Conservation (phyloP, 2,329 filamentous ascomycete genomes). For the Alternaria angustiovoidea region DNA sequence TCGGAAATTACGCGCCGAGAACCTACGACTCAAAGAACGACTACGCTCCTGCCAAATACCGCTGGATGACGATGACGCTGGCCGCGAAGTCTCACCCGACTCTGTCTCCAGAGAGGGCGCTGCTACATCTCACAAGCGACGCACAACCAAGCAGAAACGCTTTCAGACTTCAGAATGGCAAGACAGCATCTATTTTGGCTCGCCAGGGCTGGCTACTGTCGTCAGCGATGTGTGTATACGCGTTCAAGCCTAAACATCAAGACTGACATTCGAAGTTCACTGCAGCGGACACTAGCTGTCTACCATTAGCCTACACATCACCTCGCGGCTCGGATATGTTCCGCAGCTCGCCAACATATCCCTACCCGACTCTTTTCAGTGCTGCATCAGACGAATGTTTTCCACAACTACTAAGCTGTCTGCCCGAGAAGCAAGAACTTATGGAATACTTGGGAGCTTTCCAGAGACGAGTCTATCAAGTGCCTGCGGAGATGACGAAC, state of each 20-base stretch:
- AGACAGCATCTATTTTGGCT: conserved; percentile 60
- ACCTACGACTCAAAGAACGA: conserved; percentile 55
- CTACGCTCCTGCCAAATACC: conserved; percentile 46
- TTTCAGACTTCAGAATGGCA: conserved; percentile 52
- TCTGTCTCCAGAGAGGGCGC: conserved; percentile 31
- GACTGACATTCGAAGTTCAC: conserved; percentile 53
- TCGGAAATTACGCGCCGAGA: conserved; percentile 56
- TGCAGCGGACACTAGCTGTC: conserved; percentile 47
- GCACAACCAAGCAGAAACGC: conserved; percentile 42
- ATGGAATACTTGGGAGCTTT: conserved; percentile 53
- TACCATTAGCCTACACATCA: conserved; percentile 55
- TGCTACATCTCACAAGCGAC: conserved; percentile 32
- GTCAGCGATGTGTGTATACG: conserved; percentile 53
- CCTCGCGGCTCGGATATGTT: conserved; percentile 56
- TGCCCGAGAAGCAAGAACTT: conserved; percentile 53
- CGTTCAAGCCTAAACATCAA: not conserved
- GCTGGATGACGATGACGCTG: conserved; percentile 51
- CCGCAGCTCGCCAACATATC: conserved; percentile 50
- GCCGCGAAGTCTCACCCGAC: conserved; percentile 31
- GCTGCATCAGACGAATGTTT: conserved; percentile 46
- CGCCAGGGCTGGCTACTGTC: conserved; percentile 58
- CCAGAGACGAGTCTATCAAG: conserved; percentile 53
- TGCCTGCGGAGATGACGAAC: conserved; percentile 54
- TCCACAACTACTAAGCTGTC: conserved; percentile 47
- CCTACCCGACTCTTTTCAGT: conserved; percentile 57